Percentiles rank a stretch among this genome's conserved stretches.
Evolutionary conservation across 495 filamentous ascomycete species (phyloP).

Genomic region (Glonium stellatum): DNA sequence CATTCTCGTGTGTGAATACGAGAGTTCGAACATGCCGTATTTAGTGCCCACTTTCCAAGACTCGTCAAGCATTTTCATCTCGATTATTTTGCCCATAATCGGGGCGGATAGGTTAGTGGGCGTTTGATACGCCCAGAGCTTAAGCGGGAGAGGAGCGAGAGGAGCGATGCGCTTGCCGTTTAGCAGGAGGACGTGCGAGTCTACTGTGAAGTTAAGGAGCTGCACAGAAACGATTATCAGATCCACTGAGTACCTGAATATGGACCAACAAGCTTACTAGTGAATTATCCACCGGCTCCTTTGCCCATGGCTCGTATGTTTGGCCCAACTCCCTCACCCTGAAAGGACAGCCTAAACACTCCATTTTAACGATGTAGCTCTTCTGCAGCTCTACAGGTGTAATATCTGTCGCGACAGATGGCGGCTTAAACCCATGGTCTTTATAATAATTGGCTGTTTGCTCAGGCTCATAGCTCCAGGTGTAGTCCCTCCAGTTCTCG

Average conservation of each 20-base stretch:
- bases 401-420: constrained; percentile 10
- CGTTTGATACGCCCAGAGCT: constrained; percentile 11
- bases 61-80: constrained; percentile 9
- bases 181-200: constrained; percentile 8
- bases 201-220: constrained; percentile 21
- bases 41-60: constrained; percentile 10
- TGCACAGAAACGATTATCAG: background rate
- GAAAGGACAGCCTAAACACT: constrained; percentile 23
- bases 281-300: constrained; percentile 17
- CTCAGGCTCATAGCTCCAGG: constrained; percentile 17
- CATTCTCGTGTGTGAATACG: constrained; percentile 13
- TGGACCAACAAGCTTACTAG: background rate
- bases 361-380: constrained; percentile 18
- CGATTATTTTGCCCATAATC: constrained; percentile 14
- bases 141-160: constrained; percentile 4
- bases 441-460: constrained; percentile 16
- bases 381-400: constrained; percentile 7
- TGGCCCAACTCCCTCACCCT: constrained; percentile 1
- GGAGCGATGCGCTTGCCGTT: constrained; percentile 12
- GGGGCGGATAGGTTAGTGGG: constrained; percentile 10
- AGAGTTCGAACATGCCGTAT: constrained; percentile 16
- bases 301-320: constrained; percentile 11
- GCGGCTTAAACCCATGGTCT: constrained; percentile 3
- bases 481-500: constrained; percentile 2
- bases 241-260: background rate